Evolutionary conservation across 106 monocot genomes (phyloP).

Genomic region (Acanthochlamys bracteata): DNA sequence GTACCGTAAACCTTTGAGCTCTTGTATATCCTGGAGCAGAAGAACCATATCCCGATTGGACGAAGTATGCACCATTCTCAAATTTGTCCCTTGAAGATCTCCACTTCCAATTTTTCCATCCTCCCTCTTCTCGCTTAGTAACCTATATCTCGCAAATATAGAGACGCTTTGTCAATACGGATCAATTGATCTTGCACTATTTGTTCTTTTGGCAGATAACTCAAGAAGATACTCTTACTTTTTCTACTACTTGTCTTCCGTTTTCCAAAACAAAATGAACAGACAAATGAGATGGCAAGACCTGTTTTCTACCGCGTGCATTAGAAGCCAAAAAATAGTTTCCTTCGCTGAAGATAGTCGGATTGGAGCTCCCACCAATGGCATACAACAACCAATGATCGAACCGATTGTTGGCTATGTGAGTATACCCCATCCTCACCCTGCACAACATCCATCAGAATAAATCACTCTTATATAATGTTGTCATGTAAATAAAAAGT

Average conservation of each 20-base stretch:
- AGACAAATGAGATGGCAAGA: not conserved
- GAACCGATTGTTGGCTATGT: constrained; percentile 51
- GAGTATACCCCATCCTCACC: constrained; percentile 43
- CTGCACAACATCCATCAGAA: constrained; percentile 11
- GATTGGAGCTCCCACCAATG: constrained; percentile 46
- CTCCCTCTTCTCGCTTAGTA: constrained; percentile 33
- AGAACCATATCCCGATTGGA: constrained; percentile 47
- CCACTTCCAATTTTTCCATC: constrained; percentile 58
- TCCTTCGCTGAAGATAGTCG: constrained; percentile 51
- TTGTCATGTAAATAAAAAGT: not conserved
- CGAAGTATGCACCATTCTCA: constrained; percentile 44
- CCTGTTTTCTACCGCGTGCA: constrained; percentile 17
- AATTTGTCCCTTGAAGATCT: constrained; percentile 39
- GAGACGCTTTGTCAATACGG: no score
- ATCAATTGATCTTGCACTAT: no score
- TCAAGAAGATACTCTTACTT: no score
- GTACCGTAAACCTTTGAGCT: constrained; percentile 15
- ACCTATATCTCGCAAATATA: no score
- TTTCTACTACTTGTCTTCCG: not conserved
- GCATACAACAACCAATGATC: constrained; percentile 49
- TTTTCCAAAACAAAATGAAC: not conserved
- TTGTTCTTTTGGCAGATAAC: no score
- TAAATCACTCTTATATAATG: not conserved
- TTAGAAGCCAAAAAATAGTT: constrained; percentile 36
- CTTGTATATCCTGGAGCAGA: constrained; percentile 22